These are phyloP conservation scores for Ustulina deusta DNA, from an alignment of 2,329 filamentous ascomycete species.

Conservation along the genomic window DNA sequence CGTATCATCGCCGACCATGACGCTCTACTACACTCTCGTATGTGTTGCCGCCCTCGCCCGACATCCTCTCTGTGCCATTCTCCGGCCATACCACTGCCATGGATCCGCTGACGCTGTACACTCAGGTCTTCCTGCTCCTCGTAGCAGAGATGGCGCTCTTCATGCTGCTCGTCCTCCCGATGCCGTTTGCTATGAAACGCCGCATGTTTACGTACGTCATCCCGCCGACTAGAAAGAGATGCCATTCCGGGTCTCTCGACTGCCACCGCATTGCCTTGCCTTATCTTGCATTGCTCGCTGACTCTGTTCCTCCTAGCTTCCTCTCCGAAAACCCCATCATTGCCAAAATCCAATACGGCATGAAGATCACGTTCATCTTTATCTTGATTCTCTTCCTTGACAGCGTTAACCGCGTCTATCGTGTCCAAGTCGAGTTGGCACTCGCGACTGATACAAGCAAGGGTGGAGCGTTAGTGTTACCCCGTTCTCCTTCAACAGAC, in stretches of 20 bases:
- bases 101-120: constrained; percentile 44
- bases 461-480: constrained; percentile 59
- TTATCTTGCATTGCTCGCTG: constrained; percentile 20
- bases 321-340: constrained; percentile 88
- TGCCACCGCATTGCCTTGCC: background rate
- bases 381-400: constrained; percentile 98
- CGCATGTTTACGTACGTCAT: constrained; percentile 78
- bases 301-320: constrained; percentile 70
- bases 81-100: constrained; percentile 12
- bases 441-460: constrained; percentile 73
- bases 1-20: constrained; percentile 55
- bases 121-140: constrained; percentile 83
- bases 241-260: constrained; percentile 1
- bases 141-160: constrained; percentile 87
- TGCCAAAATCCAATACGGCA: constrained; percentile 94
- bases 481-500: background rate
- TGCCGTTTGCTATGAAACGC: constrained; percentile 87
- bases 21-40: constrained; percentile 64
- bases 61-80: background rate
- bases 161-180: constrained; percentile 82
- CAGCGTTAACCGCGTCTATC: constrained; percentile 94
- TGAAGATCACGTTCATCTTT: constrained; percentile 99
- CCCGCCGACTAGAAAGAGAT: background rate
- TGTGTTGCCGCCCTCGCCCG: constrained; percentile 41
- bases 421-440: constrained; percentile 89